Conservation (phyloP, 2,329 filamentous ascomycete genomes). For the Lachnellula occidentalis region DNA sequence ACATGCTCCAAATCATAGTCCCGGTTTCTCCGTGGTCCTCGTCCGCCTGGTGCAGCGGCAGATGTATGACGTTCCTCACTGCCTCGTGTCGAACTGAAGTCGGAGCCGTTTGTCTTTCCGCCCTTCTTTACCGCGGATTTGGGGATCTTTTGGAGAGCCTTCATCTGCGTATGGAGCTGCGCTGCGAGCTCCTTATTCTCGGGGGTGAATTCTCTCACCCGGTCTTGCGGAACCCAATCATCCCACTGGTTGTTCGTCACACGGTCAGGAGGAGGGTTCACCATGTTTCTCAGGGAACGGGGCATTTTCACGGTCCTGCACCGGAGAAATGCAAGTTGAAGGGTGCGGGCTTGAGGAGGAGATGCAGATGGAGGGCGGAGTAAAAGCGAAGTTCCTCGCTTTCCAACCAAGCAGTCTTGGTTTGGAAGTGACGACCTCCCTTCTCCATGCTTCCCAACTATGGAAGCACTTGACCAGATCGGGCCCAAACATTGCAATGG, state of each 20-base stretch:
- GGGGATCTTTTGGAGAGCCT: slow-evolving; percentile 30
- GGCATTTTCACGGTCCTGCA: not conserved
- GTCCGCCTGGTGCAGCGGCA: slow-evolving; percentile 48
- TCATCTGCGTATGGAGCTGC: slow-evolving; percentile 65
- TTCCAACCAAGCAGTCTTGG: not conserved
- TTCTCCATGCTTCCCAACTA: slow-evolving; percentile 8
- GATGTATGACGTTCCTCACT: slow-evolving; percentile 71
- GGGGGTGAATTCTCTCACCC: slow-evolving; percentile 87
- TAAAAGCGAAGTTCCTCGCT: not conserved
- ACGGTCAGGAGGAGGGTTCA: slow-evolving; percentile 20
- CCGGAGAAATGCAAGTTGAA: slow-evolving; percentile 27
- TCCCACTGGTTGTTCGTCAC: slow-evolving; percentile 63
- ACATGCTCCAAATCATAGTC: slow-evolving; percentile 83
- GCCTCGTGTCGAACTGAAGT: slow-evolving; percentile 60
- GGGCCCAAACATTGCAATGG: not conserved
- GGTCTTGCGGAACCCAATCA: slow-evolving; percentile 93
- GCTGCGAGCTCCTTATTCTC: slow-evolving; percentile 88
- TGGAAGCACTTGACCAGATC: slow-evolving; percentile 4
- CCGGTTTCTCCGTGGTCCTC: slow-evolving; percentile 68
- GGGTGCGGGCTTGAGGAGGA: not conserved
- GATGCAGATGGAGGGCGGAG: not conserved
- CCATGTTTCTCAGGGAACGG: not conserved
- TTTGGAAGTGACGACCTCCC: not conserved
- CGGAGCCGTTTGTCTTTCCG: slow-evolving; percentile 47
- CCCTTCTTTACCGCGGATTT: slow-evolving; percentile 49